phyloP scores from a whole-genome alignment of 805 yeast genomes.

The Sugiyamaella americana region DNA sequence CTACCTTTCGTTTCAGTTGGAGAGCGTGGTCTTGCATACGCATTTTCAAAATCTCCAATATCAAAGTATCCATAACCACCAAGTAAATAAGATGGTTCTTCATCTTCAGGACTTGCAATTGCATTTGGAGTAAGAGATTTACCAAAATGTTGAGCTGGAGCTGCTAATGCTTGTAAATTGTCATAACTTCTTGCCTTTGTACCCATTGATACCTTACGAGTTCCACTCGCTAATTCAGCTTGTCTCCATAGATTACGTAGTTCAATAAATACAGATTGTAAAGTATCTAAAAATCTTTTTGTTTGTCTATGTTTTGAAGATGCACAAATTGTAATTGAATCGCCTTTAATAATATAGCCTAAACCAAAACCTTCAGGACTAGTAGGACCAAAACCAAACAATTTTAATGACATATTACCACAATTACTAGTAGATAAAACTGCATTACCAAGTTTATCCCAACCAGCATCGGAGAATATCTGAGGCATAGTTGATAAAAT shows the following conservation, averaged over 20 bases:
- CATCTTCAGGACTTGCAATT: constrained; percentile 18
- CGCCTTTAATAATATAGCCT: constrained; percentile 79
- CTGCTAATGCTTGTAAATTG: constrained; percentile 8
- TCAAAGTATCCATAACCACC: constrained; percentile 91
- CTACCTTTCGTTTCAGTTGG: constrained; percentile 34
- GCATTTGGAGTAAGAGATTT: constrained; percentile 10
- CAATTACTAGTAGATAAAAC: constrained; percentile 81
- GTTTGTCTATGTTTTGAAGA: constrained; percentile 89
- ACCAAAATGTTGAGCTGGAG: constrained; percentile 19
- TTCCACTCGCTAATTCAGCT: constrained; percentile 7
- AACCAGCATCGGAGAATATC: constrained; percentile 77
- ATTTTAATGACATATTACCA: constrained; percentile 81
- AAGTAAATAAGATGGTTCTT: constrained; percentile 36
- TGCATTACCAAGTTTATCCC: constrained; percentile 79
- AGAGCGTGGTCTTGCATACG: constrained; percentile 50
- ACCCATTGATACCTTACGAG: constrained; percentile 11
- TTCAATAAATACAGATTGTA: constrained; percentile 55
- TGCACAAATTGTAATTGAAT: constrained; percentile 72
- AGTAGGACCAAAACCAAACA: constrained; percentile 91
- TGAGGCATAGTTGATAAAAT: constrained; percentile 46
- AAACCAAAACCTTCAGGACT: constrained; percentile 88
- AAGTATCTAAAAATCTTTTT: constrained; percentile 63
- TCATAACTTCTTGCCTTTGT: constrained; percentile 22
- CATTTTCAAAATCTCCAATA: constrained; percentile 55
- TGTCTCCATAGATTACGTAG: constrained; percentile 40